A percentile compares a stretch with the other conserved stretches of the same genome.
Conservation (phyloP, 2,329 filamentous ascomycete species). For the Pleomassaria siparia region DNA sequence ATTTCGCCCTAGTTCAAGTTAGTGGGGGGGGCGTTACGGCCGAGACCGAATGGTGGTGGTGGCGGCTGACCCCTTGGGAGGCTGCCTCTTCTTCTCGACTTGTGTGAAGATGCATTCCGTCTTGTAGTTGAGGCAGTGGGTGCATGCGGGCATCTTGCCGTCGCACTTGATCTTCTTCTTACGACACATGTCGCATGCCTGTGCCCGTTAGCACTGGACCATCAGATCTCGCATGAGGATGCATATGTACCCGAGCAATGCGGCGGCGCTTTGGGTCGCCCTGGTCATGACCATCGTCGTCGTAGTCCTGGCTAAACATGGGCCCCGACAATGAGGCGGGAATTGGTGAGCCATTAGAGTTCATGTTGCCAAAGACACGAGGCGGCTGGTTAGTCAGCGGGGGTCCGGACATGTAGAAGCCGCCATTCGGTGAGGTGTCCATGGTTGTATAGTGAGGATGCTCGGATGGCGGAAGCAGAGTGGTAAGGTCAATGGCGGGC, state of each 20-base stretch:
- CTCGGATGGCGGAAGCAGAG: slow-evolving; percentile 4
- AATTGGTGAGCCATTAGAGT: slow-evolving; percentile 40
- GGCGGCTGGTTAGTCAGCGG: slow-evolving; percentile 44
- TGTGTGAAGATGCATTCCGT: slow-evolving; percentile 97
- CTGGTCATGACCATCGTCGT: slow-evolving; percentile 58
- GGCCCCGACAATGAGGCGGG: slow-evolving; percentile 28
- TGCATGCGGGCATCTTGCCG: slow-evolving; percentile 90
- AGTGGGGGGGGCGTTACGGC: background rate
- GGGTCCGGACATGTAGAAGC: slow-evolving; percentile 36
- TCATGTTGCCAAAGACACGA: slow-evolving; percentile 43
- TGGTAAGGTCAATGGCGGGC: slow-evolving; percentile 15
- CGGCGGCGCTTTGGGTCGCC: slow-evolving; percentile 81
- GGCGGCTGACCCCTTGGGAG: slow-evolving; percentile 81
- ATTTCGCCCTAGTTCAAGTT: slow-evolving; percentile 71
- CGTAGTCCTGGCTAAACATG: slow-evolving; percentile 53
- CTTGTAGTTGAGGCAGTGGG: slow-evolving; percentile 97
- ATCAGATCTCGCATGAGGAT: slow-evolving; percentile 1
- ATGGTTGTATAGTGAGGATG: slow-evolving; percentile 19
- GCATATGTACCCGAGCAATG: slow-evolving; percentile 73
- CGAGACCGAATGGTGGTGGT: slow-evolving; percentile 19
- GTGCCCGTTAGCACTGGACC: slow-evolving; percentile 24
- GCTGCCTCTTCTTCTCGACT: slow-evolving; percentile 97
- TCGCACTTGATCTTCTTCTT: slow-evolving; percentile 98
- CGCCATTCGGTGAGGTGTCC: slow-evolving; percentile 33
- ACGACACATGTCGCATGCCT: slow-evolving; percentile 95